These are phyloP conservation scores for Zygosaccharomyces gambellarensis DNA, from an alignment of 805 yeast species.

Conservation along the genomic window DNA sequence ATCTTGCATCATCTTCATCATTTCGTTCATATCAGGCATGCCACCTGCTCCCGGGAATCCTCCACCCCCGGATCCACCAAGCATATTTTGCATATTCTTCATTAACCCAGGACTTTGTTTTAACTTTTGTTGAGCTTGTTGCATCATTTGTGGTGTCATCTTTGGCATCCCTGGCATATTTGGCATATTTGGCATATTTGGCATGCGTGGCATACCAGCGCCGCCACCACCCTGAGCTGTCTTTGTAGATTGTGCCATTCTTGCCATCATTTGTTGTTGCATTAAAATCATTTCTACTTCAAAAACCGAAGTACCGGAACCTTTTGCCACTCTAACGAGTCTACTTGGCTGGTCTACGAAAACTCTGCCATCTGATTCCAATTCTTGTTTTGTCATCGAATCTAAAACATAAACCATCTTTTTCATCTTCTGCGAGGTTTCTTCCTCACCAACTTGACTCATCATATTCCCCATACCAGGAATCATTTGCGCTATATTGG, in stretches of 20 bases:
- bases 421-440: slow-evolving; percentile 76
- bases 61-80: slow-evolving; percentile 50
- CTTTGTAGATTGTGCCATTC: slow-evolving; percentile 73
- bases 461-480: slow-evolving; percentile 88
- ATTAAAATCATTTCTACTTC: slow-evolving; percentile 90
- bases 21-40: slow-evolving; percentile 61
- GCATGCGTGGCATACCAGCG: slow-evolving; percentile 37
- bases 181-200: slow-evolving; percentile 61
- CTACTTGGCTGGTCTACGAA: slow-evolving; percentile 80
- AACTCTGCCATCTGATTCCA: slow-evolving; percentile 81
- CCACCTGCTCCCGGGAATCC: slow-evolving; percentile 46
- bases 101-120: slow-evolving; percentile 72
- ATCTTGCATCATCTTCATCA: slow-evolving; percentile 57
- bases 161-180: slow-evolving; percentile 49
- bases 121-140: slow-evolving; percentile 54
- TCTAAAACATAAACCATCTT: slow-evolving; percentile 89
- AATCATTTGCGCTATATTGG: slow-evolving; percentile 91
- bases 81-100: slow-evolving; percentile 67
- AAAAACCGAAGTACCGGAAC: slow-evolving; percentile 86
- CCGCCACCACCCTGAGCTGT: slow-evolving; percentile 37
- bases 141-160: slow-evolving; percentile 39
- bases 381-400: slow-evolving; percentile 89
- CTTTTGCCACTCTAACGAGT: slow-evolving; percentile 85
- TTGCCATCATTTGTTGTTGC: slow-evolving; percentile 92
- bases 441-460: slow-evolving; percentile 87